These are phyloP conservation scores for Meyerozyma guilliermondii DNA, from an alignment of 1,139 yeast species.

Conservation along the genomic window DNA sequence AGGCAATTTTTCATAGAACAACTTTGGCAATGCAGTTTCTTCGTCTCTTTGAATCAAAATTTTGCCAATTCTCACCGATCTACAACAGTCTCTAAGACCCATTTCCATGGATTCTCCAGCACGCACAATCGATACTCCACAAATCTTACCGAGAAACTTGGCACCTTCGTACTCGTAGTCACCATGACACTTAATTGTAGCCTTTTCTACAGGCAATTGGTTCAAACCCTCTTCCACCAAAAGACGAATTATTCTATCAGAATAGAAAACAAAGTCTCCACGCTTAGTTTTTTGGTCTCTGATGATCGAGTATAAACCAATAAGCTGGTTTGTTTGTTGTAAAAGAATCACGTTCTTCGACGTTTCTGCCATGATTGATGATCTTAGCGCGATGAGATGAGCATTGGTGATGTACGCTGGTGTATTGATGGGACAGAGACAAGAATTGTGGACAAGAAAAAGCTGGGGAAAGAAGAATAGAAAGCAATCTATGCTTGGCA, in stretches of 20 bases:
- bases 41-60: slow-evolving; percentile 95
- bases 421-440: too few relatives aligned
- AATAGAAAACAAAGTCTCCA: slow-evolving; percentile 90
- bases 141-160: slow-evolving; percentile 81
- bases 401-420: too few relatives aligned
- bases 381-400: background rate
- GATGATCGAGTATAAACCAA: slow-evolving; percentile 83
- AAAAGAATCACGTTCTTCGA: slow-evolving; percentile 58
- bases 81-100: slow-evolving; percentile 90
- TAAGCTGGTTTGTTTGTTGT: slow-evolving; percentile 84
- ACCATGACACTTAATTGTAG: slow-evolving; percentile 70
- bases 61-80: slow-evolving; percentile 94
- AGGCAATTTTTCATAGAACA: slow-evolving; percentile 89
- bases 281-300: slow-evolving; percentile 75
- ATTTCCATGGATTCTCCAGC: slow-evolving; percentile 99
- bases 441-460: background rate
- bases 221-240: slow-evolving; percentile 94
- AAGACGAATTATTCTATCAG: slow-evolving; percentile 88
- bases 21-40: slow-evolving; percentile 73
- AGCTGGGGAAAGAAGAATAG: too few relatives aligned
- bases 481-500: too few relatives aligned
- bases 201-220: slow-evolving; percentile 76
- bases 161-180: slow-evolving; percentile 74
- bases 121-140: slow-evolving; percentile 95
- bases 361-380: background rate